Base-by-base conservation (phyloP, 2,329 filamentous ascomycete species). In the Phaeosphaeriaceae sp. region DNA sequence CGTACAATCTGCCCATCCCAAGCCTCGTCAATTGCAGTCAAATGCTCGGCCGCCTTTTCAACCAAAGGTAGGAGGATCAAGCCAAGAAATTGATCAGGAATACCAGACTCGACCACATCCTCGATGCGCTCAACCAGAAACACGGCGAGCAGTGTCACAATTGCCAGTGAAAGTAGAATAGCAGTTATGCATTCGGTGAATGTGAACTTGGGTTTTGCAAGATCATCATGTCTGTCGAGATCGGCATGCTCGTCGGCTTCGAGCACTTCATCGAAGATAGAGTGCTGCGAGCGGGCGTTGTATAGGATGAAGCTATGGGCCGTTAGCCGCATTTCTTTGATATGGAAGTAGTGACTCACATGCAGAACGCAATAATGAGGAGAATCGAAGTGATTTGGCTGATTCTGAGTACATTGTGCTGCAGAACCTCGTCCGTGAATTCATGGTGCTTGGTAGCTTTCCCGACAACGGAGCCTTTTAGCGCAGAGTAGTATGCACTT, bases 31-130 rank as follows among this genome's bases (percentile, higher is more conserved):
- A 95, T 82, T 31, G 91, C 91, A 1, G 91, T 94, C 51, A 96
- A 79, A 76, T 96, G 92, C 78, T 96, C 92, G 5, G 92, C 92
- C 1, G 90, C 90, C 76, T 96, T 96, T 72, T 96, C 92, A 5
- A 95, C 91, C 0, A 96, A 82, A 5, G 91, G 89, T 2, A 95
- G 86, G 1, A 96, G 82, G 63, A 95, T 94, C 33, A 96, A 80
- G 61, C 91, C 86, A 56, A 89, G 80, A 65, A 89, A 89, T 45
- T 84, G 76, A 51, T 79, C 77, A 2, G 73, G 74, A 7, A 88
- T 80, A 10, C 80, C 76, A 11, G 76, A 78, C 44, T 83, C 79
- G 20, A 88, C 86, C 7, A 89, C 85, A 66, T 80, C 81, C 57
- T 88, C 84, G 60, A 95, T 95, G 69, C 93, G 84, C 59, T 88